Evolutionary conservation across 306 rosid species (phyloP), one percentile per base, ranked within the genome.

Genomic region (Sicyos baderoa): DNA sequence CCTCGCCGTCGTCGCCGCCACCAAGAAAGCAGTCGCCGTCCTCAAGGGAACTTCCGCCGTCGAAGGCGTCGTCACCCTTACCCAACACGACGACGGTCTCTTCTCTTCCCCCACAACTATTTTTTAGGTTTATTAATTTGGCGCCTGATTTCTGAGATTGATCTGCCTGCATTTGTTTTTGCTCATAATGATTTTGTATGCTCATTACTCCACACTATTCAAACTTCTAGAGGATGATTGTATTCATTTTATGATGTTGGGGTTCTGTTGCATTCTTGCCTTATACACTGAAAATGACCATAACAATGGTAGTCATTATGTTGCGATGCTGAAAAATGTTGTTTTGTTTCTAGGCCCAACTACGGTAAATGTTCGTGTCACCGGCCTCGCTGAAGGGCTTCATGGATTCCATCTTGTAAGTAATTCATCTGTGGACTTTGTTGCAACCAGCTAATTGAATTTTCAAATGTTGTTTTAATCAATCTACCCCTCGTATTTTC

Each of bases 371-470:
- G 96, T 86, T 72, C 87, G 89, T n/a, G 14, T 92, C 62, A 83
- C 95, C 48, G 97, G 97, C 62, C 97, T 92, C 65, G 62, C 90
- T 15, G 89, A 88, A 0, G 97, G 97, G 56, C 89, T 76, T 80
- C 97, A 92, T 68, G 97, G 96, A 72, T 89, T 92, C 76, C 97
- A 92, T 74, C 81, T 92, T 4, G 96, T 91, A 62, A 89, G 95
- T 81, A 44, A 56, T 56, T 50, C 71, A 50, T 58, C 29, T 9
- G 35, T 32, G 64, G 40, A 12, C 35, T 54, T 32, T 35, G 32
- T 49, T 32, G 42, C 9, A 21, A 25, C 8, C 67, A 27, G 48
- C 21, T 60, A 60, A 23, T 14, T 18, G 73, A 51, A 47, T 42
- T 18, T 18, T 11, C 16, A 7, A 68, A 19, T 67, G 40, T 50